Conservation (phyloP, 2,329 filamentous ascomycete genomes). For the Diplodia scrobiculata region DNA sequence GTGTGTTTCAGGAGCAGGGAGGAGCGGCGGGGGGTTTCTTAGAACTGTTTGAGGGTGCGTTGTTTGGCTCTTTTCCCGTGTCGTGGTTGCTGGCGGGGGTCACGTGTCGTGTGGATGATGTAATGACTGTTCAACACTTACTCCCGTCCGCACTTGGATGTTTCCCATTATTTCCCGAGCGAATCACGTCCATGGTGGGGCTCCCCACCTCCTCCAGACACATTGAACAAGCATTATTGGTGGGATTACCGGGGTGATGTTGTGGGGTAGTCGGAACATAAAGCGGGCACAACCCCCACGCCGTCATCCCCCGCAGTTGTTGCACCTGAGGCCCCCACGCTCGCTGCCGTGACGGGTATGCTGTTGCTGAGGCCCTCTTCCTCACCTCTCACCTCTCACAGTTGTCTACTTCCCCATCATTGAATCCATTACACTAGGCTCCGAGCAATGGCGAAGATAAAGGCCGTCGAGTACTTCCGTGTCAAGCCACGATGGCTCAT, state of each 20-base stretch:
- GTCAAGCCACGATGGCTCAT: constrained; percentile 76
- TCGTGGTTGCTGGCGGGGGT: too few species aligned
- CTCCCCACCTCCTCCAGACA: neutral
- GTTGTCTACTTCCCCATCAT: neutral
- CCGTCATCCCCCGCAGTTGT: neutral
- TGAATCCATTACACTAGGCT: neutral
- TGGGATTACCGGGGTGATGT: neutral
- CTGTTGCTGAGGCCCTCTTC: neutral
- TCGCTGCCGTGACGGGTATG: neutral
- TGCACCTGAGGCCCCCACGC: neutral
- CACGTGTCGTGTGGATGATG: too few species aligned
- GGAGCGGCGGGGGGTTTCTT: too few species aligned
- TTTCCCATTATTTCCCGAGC: neutral
- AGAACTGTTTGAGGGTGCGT: too few species aligned
- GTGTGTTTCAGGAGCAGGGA: neutral
- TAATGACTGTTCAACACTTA: too few species aligned
- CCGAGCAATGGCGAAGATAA: constrained; percentile 63
- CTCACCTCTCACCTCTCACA: too few species aligned
- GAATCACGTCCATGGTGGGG: neutral
- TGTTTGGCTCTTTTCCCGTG: too few species aligned
- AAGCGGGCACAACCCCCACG: neutral
- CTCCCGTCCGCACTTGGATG: neutral
- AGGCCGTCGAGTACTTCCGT: constrained; percentile 70
- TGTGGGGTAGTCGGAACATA: neutral
- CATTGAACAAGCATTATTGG: neutral